Conservation (phyloP, 352 stramenopile genomes). For the Phytophthora multivora region DNA sequence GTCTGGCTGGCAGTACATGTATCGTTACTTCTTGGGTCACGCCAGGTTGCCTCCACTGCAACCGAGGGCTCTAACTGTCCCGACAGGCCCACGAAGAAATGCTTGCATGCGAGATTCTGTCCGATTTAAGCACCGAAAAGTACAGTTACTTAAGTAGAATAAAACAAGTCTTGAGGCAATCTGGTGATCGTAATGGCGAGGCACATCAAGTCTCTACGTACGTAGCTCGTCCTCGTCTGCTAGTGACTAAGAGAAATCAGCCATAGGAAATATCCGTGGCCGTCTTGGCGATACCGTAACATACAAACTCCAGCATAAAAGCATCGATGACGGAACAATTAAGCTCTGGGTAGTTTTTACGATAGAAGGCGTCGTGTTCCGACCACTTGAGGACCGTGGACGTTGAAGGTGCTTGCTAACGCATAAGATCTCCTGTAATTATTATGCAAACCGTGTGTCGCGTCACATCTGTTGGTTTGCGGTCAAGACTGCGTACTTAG, state of each 20-base stretch:
- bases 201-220: constrained; percentile 7
- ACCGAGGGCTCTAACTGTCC: constrained; percentile 6
- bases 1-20: not conserved
- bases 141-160: too few species aligned
- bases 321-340: too few species aligned
- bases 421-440: constrained; percentile 13
- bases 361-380: not conserved
- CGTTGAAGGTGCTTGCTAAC: constrained; percentile 11
- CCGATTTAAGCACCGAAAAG: not conserved
- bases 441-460: not conserved
- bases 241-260: constrained; percentile 1
- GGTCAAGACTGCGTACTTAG: constrained; percentile 15
- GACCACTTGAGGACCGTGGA: constrained; percentile 18
- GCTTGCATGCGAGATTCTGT: not conserved
- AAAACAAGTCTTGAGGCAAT: not conserved
- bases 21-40: not conserved
- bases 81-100: not conserved
- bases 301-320: not conserved
- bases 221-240: constrained; percentile 1
- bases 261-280: not conserved
- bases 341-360: not conserved
- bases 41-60: not conserved
- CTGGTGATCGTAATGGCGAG: constrained; percentile 11
- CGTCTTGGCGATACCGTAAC: not conserved
- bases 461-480: constrained; percentile 9